A percentile compares a stretch with the other conserved stretches of the same genome.
Evolutionary conservation across 2,329 filamentous ascomycete genomes (phyloP).

Genomic region (Diaporthe nobilis): DNA sequence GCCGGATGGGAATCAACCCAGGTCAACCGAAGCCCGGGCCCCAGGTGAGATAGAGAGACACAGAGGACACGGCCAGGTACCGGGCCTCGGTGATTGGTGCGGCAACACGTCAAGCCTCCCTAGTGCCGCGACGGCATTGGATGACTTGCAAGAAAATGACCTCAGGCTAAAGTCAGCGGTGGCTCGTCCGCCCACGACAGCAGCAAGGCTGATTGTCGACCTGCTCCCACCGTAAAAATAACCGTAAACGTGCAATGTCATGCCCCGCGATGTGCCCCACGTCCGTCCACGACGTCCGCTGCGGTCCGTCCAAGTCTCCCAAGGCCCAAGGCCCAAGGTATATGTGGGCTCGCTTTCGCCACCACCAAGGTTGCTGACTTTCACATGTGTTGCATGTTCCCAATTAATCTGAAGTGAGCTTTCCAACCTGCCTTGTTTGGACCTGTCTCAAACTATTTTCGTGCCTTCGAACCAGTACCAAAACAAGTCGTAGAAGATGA

Average conservation of each 20-base stretch:
- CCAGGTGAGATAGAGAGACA: neutral
- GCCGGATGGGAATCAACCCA: slow-evolving; percentile 25
- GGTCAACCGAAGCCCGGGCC: slow-evolving; percentile 1
- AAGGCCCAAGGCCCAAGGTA: neutral
- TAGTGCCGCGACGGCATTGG: slow-evolving; percentile 37
- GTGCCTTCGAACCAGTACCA: neutral
- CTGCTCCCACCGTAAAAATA: slow-evolving; percentile 34
- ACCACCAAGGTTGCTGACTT: neutral
- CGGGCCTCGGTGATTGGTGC: slow-evolving; percentile 40
- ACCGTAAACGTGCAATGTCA: slow-evolving; percentile 21
- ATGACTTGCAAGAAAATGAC: slow-evolving; percentile 14
- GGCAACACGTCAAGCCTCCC: slow-evolving; percentile 25
- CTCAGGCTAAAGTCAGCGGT: slow-evolving; percentile 33
- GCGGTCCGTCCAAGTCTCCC: neutral
- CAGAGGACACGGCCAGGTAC: slow-evolving; percentile 32
- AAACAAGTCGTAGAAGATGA: slow-evolving; percentile 37
- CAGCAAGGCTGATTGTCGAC: slow-evolving; percentile 41
- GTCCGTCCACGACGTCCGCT: slow-evolving; percentile 17
- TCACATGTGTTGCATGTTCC: slow-evolving; percentile 17
- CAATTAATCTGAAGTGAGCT: neutral
- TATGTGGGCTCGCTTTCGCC: slow-evolving; percentile 29
- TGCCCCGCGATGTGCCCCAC: slow-evolving; percentile 36
- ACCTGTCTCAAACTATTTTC: slow-evolving; percentile 8
- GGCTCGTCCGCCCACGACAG: slow-evolving; percentile 29
- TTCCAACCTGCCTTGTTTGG: neutral